Conservation (phyloP, 805 yeast genomes). For the Peterozyma xylosa region DNA sequence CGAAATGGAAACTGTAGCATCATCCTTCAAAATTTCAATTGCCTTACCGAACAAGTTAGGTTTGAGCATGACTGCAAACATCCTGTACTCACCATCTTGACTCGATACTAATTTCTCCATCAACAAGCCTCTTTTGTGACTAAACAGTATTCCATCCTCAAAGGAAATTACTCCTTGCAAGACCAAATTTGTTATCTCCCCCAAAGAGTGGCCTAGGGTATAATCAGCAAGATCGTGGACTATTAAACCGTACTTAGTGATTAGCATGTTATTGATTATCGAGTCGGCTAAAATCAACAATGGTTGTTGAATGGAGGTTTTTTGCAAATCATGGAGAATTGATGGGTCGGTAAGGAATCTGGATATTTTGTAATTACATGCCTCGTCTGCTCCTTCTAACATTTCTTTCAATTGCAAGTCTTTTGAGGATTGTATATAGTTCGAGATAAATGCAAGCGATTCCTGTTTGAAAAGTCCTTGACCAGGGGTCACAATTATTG, state of each 20-base stretch:
- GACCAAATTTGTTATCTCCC: conserved; percentile 23
- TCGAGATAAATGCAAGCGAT: not conserved
- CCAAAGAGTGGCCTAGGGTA: conserved; percentile 27
- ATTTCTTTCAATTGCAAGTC: conserved; percentile 8
- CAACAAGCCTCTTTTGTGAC: conserved; percentile 20
- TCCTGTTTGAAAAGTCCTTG: conserved; percentile 6
- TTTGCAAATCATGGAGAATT: conserved; percentile 9
- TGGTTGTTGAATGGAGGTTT: conserved; percentile 24
- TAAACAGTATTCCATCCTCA: conserved; percentile 17
- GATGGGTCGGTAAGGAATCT: conserved; percentile 12
- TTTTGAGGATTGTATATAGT: conserved; percentile 4
- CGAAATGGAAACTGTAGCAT: conserved; percentile 14
- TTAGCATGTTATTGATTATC: conserved; percentile 13
- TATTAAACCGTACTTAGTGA: conserved; percentile 14
- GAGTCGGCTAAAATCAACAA: conserved; percentile 19
- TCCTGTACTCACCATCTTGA: conserved; percentile 26
- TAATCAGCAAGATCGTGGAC: conserved; percentile 14
- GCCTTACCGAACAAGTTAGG: conserved; percentile 15
- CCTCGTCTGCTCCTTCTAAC: conserved; percentile 13
- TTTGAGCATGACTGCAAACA: conserved; percentile 23
- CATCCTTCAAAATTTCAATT: not conserved
- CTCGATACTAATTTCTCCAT: conserved; percentile 21
- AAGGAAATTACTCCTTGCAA: conserved; percentile 18
- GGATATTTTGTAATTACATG: conserved; percentile 11
- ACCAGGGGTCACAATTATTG: conserved; percentile 4